Conservation (phyloP, 2,329 filamentous ascomycete species). For the Cordyceps sp. region DNA sequence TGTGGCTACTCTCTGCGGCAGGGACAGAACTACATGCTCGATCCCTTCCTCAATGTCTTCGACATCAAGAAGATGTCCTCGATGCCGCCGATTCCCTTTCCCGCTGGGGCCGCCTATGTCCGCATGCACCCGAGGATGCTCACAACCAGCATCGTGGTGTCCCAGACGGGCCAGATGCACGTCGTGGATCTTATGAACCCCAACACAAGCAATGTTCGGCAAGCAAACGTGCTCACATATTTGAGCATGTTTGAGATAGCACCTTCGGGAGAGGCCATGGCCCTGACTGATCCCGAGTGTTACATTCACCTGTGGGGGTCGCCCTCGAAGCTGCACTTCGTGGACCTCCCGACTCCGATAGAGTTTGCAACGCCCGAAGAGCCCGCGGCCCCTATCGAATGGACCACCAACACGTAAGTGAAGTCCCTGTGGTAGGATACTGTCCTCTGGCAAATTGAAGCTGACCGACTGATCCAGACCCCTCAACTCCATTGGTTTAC, state of each 20-base stretch:
- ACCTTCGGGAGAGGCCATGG: slow-evolving; percentile 72
- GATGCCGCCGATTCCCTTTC: slow-evolving; percentile 80
- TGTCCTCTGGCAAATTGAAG: not conserved
- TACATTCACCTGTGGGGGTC: slow-evolving; percentile 80
- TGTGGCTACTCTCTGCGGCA: slow-evolving; percentile 85
- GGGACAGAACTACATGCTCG: slow-evolving; percentile 56
- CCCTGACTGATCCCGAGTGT: slow-evolving; percentile 62
- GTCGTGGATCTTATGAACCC: slow-evolving; percentile 92
- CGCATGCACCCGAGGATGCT: slow-evolving; percentile 93
- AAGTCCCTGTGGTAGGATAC: no score
- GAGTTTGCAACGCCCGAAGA: slow-evolving; percentile 58
- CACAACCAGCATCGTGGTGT: slow-evolving; percentile 86
- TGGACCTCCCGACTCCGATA: slow-evolving; percentile 60
- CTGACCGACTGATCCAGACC: slow-evolving; percentile 31
- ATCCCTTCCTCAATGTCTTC: slow-evolving; percentile 89
- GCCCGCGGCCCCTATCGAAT: slow-evolving; percentile 43
- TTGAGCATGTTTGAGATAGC: slow-evolving; percentile 74
- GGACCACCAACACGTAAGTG: slow-evolving; percentile 51
- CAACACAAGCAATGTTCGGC: slow-evolving; percentile 70
- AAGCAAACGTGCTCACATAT: slow-evolving; percentile 60
- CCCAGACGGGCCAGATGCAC: slow-evolving; percentile 84
- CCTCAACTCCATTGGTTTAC: slow-evolving; percentile 74
- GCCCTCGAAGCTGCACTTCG: slow-evolving; percentile 70
- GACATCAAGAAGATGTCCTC: slow-evolving; percentile 83
- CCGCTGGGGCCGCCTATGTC: slow-evolving; percentile 82